Evolutionary conservation across 208 protist species (phyloP), one percentile per base, ranked within the genome.

Genomic region (Crithidia expoeki): DNA sequence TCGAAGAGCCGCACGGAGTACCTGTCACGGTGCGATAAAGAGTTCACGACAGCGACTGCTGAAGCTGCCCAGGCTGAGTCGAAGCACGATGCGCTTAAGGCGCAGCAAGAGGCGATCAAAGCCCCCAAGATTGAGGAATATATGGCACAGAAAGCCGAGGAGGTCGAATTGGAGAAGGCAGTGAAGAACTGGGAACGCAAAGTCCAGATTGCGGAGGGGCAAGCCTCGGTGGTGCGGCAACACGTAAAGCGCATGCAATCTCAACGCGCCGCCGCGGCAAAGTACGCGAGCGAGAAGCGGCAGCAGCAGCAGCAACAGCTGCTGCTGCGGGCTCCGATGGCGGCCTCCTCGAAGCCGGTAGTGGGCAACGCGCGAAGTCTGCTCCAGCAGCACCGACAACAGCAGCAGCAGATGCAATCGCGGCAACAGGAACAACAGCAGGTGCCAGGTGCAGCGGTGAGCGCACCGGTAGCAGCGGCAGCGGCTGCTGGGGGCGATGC

Each of bases 51-150:
- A 17, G 94, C 96, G 1, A 64, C 81, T 3, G 66, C 73, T n/a
- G 93, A 97, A 57, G 91, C 86, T 21, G 66, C 80, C 47, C 59
- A 68, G 42, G 92, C 89, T 7, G 80, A 94, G 70, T 57, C 74
- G 34, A 93, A 90, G 62, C 92, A 98, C 63, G 51, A 70, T 1
- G 51, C 79, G 19, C 79, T 98, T 47, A 85, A 89, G 40, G 57
- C 86, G 10, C 91, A 97, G 68, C 89, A 96, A 49, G 94, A 96
- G 59, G 81, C 86, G 11, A 88, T 96, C 4, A 90, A 92, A 52
- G 96, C 97, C 36, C 96, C 96, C 10, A 91, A 97, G 64, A 95
- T 98, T 50, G 86, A 98, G 47, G 88, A 98, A 50, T 98, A 98
- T 63, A 94, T 98, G 34, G 83, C 94, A 23, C 92, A 98, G 62